Base-by-base conservation (phyloP, 148 eudicot genomes). In the Diospyros lotus region DNA sequence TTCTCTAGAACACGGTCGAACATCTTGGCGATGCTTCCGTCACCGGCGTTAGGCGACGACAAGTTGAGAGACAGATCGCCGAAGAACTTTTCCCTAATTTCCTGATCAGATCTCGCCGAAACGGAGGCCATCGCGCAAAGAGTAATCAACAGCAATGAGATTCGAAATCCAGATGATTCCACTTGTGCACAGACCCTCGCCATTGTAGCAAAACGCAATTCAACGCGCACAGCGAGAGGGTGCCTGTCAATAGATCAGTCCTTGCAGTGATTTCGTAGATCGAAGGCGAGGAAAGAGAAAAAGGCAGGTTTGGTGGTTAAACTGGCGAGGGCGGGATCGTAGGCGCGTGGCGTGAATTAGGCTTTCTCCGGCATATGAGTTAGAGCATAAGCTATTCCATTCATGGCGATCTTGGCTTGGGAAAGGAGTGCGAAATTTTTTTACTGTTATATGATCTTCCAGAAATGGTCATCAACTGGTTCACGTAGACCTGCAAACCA, bases 1-100 rank as follows among this genome's bases (percentile, higher is more conserved):
- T 89, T 88, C 69, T 91, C 89, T 50, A 95, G 84, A 38, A 88
- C 99, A 9, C 88, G 88, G 81, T 89, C 99, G 61, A 95, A 83
- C 93, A 95, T 93, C 40, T 93, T 84, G 1, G 99, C 99, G 64
- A 95, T 89, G 41, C 85, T 87, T 8, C 80, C 93, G 0, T 90
- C 93, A 10, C 89, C 86, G 43, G 80, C 73, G 58, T 68, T 64
- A 7, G 97, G 87, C 46, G 88, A 83, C 77, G 98, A 66, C 3
- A 97, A 85, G 80, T 93, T 93, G 5, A 80, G 69, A 0, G 88
- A 46, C 51, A 81, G 78, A 75, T 88, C 86, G 0, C 99, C 98
- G 59, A 90, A 95, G 74, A 95, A 95, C 59, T 91, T 78, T 52
- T 93, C 93, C 62, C 98, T 79, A 13, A 83, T 87, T 15, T 95